Conservation (phyloP, 2,329 filamentous ascomycete species). For the Chaetomium strumarium region DNA sequence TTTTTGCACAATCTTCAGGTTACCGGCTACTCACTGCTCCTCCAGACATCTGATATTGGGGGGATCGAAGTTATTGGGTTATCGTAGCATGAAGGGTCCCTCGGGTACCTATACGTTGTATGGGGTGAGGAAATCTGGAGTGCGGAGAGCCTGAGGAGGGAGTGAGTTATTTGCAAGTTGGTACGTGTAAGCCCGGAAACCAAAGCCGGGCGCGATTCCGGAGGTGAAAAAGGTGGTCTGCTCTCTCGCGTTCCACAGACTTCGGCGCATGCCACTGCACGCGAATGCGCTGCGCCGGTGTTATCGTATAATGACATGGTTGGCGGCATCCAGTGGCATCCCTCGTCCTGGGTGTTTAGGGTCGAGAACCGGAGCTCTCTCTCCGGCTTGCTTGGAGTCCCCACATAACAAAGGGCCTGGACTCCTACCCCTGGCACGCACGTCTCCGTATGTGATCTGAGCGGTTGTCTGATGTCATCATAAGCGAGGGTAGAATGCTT, state of each 20-base stretch:
- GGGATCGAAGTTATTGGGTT: no score
- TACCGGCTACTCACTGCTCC: no score
- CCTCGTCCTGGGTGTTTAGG: neutral
- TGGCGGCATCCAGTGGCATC: neutral
- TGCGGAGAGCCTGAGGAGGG: no score
- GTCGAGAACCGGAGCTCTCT: neutral
- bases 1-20: no score
- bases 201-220: neutral
- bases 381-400: neutral
- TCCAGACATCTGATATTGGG: no score
- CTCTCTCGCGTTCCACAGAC: neutral
- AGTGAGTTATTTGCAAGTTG: no score
- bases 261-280: neutral
- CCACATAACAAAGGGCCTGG: neutral
- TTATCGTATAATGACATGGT: neutral
- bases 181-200: no score
- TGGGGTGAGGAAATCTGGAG: no score
- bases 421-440: neutral
- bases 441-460: neutral
- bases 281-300: neutral
- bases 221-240: neutral
- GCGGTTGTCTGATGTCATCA: slow-evolving; percentile 9
- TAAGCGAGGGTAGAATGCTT: neutral
- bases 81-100: no score
- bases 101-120: no score